Evolutionary conservation across 495 filamentous ascomycete species (phyloP), one percentile per base, ranked within the genome.

Genomic region (Hypomontagnella monticulosa): DNA sequence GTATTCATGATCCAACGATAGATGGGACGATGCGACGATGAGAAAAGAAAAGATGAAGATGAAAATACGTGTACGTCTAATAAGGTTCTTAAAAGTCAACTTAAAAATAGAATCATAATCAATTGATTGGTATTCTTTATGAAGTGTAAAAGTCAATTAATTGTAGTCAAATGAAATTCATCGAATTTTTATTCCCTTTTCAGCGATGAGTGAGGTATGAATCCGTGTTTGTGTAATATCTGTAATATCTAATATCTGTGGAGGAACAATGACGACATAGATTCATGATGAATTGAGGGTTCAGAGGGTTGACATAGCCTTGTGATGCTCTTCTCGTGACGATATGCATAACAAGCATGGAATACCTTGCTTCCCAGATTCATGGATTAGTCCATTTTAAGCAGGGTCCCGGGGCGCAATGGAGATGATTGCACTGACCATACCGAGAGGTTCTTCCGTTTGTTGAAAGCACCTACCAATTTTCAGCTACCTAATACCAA

Each of bases 241-340:
- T 55, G 30, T 16, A 15, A 32, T 11, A 42, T 14, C 14, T 20
- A 54, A 49, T 55, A 43, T 49, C 50, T 66, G 63, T 19, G 50
- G 48, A 43, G 55, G 43, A n/a, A 60, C 50, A 66, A 66, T 66
- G 63, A 66, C 63, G 63, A 66, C 63, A 66, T 66, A 34, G 19
- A 55, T 55, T 54, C 20, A 16, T 36, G 23, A 15, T 50, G n/a
- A n/a, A n/a, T n/a, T n/a, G n/a, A n/a, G n/a, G n/a, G n/a, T n/a
- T n/a, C 23, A 3, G 23, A 27, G 23, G 6, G 23, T 27, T 27
- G 23, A 27, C 23, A 27, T 27, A 27, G 23, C 23, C 23, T 27
- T 27, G 23, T 27, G 23, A 27, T 27, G 23, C 23, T 50, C 5
- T 36, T 33, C 47, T 34, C 33, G 15, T 16, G 47, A 50, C 16